Percentiles rank a stretch among this genome's conserved stretches.
Conservation (phyloP, 2,329 filamentous ascomycete genomes). For the Xylariaceae sp. region DNA sequence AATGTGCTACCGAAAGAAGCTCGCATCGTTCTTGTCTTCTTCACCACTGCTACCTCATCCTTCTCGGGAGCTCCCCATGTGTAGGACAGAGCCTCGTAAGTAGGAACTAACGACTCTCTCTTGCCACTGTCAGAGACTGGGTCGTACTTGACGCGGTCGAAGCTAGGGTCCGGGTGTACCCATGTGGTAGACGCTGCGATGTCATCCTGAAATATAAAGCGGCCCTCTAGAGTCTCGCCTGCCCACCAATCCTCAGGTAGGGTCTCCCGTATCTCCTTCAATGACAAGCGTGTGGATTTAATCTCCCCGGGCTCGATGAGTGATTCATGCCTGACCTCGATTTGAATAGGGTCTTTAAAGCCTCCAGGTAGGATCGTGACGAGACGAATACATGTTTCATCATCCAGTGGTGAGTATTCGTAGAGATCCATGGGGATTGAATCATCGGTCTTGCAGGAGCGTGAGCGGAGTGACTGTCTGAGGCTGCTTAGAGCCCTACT, state of each 20-base stretch:
- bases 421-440: too few species aligned
- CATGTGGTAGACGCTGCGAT: slow-evolving; percentile 1
- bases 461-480: too few species aligned
- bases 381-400: slow-evolving; percentile 25
- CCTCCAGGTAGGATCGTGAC: slow-evolving; percentile 28
- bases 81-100: slow-evolving; percentile 31
- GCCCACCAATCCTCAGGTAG: slow-evolving; percentile 16
- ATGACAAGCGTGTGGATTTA: slow-evolving; percentile 15
- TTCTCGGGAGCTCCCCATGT: slow-evolving; percentile 21
- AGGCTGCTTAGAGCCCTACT: too few species aligned
- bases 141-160: slow-evolving; percentile 17
- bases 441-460: too few species aligned
- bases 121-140: not conserved
- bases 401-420: slow-evolving; percentile 25
- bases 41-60: slow-evolving; percentile 1
- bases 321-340: slow-evolving; percentile 23
- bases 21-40: not conserved
- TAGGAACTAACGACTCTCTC: not conserved
- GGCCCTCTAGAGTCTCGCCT: slow-evolving; percentile 23
- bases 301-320: slow-evolving; percentile 9
- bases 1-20: not conserved
- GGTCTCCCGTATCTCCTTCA: slow-evolving; percentile 21
- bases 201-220: slow-evolving; percentile 18
- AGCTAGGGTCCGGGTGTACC: slow-evolving; percentile 23
- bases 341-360: slow-evolving; percentile 23